Conservation (phyloP, 345 rosid species). For the Brassica cretica region DNA sequence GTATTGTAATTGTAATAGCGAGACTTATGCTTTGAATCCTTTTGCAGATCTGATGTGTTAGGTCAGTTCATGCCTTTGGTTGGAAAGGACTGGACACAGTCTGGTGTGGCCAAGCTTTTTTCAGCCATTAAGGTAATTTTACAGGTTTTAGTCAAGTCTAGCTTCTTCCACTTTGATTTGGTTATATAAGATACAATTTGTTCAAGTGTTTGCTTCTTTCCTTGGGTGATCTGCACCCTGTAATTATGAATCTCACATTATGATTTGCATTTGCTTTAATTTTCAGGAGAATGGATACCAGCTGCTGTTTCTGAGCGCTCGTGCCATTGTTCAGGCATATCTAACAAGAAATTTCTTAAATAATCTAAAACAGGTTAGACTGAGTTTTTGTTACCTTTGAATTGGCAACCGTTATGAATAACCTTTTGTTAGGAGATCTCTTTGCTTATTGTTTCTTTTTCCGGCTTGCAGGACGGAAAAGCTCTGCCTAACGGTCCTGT, state of each 20-base stretch:
- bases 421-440: background rate
- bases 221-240: background rate
- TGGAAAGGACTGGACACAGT: slow-evolving; percentile 96
- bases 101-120: slow-evolving; percentile 92
- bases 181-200: background rate
- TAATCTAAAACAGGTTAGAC: slow-evolving; percentile 79
- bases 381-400: slow-evolving; percentile 6
- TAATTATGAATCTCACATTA: slow-evolving; percentile 6
- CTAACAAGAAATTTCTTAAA: slow-evolving; percentile 73
- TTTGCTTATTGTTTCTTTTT: slow-evolving; percentile 10
- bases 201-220: background rate
- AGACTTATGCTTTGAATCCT: background rate
- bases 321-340: slow-evolving; percentile 96
- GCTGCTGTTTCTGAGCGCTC: slow-evolving; percentile 86
- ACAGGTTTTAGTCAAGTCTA: slow-evolving; percentile 13
- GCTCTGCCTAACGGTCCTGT: slow-evolving; percentile 86
- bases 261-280: slow-evolving; percentile 12
- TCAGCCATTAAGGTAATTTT: slow-evolving; percentile 76
- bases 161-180: background rate
- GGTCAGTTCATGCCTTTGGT: slow-evolving; percentile 98
- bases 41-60: slow-evolving; percentile 85
- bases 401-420: background rate
- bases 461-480: slow-evolving; percentile 71
- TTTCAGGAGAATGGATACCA: slow-evolving; percentile 95
- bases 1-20: background rate